A percentile compares a stretch with the other conserved stretches of the same genome.
These are phyloP conservation scores for Suillus occidentalis DNA, from an alignment of 768 basidiomycete species.

Conservation along the genomic window DNA sequence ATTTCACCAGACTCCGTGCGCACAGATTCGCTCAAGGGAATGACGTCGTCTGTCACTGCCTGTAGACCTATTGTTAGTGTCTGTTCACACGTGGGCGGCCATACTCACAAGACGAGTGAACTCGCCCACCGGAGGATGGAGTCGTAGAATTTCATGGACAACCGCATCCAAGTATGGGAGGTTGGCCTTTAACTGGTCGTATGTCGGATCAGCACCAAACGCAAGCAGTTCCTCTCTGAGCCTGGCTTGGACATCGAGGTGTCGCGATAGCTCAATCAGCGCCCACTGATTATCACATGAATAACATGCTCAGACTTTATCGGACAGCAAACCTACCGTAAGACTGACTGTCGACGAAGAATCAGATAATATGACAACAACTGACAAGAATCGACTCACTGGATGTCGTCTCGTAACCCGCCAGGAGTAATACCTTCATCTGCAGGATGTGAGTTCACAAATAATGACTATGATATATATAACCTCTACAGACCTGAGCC, in stretches of 20 bases:
- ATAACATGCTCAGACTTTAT: neutral
- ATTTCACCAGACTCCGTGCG: slow-evolving; percentile 39
- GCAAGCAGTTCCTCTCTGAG: slow-evolving; percentile 49
- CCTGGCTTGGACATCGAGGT: slow-evolving; percentile 45
- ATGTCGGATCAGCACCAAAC: slow-evolving; percentile 48
- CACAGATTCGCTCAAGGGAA: slow-evolving; percentile 58
- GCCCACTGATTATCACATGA: slow-evolving; percentile 42
- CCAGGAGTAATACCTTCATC: slow-evolving; percentile 19
- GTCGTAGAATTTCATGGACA: slow-evolving; percentile 43
- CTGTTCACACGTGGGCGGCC: neutral
- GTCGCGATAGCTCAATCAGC: slow-evolving; percentile 51
- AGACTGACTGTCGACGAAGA: slow-evolving; percentile 13
- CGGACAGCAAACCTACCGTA: slow-evolving; percentile 6
- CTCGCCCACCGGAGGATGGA: slow-evolving; percentile 40
- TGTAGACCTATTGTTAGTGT: slow-evolving; percentile 16
- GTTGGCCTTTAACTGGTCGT: slow-evolving; percentile 48
- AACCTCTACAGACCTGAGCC: slow-evolving; percentile 15
- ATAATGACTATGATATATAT: neutral
- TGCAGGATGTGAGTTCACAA: neutral
- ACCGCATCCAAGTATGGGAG: slow-evolving; percentile 58
- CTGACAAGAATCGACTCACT: slow-evolving; percentile 7
- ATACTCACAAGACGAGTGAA: slow-evolving; percentile 13
- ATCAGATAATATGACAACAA: neutral
- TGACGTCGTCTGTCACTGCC: slow-evolving; percentile 53
- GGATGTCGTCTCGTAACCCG: slow-evolving; percentile 25